A percentile compares a stretch with the other conserved stretches of the same genome.
Evolutionary conservation across 1,139 yeast genomes (phyloP).

Genomic region (Diutina neorugosa): DNA sequence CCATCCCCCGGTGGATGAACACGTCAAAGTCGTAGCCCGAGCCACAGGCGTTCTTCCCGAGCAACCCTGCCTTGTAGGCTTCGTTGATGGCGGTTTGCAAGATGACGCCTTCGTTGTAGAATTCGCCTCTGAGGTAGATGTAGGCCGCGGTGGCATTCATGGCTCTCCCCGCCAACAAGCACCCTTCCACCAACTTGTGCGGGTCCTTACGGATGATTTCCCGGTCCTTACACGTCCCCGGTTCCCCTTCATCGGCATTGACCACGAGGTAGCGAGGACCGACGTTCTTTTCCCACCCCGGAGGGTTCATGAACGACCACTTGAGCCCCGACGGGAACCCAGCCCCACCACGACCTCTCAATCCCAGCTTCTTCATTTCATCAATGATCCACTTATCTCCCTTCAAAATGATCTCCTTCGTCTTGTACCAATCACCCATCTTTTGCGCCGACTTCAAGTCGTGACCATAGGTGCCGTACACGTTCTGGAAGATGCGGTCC

Average conservation of each 20-base stretch:
- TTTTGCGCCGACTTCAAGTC: conserved; percentile 63
- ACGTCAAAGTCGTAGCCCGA: conserved; percentile 77
- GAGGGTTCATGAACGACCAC: conserved; percentile 92
- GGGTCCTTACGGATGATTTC: conserved; percentile 86
- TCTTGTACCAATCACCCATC: conserved; percentile 87
- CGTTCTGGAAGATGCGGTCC: conserved; percentile 78
- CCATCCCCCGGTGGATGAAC: conserved; percentile 81
- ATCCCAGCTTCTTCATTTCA: conserved; percentile 73
- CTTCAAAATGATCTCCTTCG: conserved; percentile 69
- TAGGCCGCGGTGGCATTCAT: conserved; percentile 92
- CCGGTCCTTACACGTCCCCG: conserved; percentile 86
- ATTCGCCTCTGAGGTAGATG: conserved; percentile 82
- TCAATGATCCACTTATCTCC: conserved; percentile 85
- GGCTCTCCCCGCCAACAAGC: conserved; percentile 76
- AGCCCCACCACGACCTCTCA: conserved; percentile 89
- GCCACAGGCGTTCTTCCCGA: conserved; percentile 80
- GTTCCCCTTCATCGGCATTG: conserved; percentile 91
- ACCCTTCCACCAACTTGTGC: conserved; percentile 80
- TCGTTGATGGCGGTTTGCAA: conserved; percentile 76
- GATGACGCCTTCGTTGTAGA: conserved; percentile 61
- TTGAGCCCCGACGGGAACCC: conserved; percentile 86
- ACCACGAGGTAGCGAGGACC: conserved; percentile 83
- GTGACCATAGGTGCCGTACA: conserved; percentile 62
- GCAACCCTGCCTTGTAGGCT: conserved; percentile 67
- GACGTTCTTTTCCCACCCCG: conserved; percentile 80